These are phyloP conservation scores for Yarrowia sp. DNA, from an alignment of 805 yeast genomes.

Conservation along the genomic window DNA sequence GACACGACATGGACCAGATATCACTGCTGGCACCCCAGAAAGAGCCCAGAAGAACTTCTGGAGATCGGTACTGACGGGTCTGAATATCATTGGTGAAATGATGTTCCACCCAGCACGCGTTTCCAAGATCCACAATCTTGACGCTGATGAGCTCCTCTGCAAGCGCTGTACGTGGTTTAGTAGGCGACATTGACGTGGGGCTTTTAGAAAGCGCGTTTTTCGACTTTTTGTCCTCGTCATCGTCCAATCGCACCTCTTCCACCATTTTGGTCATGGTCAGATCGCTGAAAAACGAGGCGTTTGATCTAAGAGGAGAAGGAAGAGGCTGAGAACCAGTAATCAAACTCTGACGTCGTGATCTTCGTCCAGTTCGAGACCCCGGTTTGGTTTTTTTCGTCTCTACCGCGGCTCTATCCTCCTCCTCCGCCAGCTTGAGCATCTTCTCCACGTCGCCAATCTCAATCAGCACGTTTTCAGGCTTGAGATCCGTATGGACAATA, in stretches of 20 bases:
- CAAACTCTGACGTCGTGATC: constrained; percentile 62
- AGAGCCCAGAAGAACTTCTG: constrained; percentile 77
- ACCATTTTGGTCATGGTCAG: constrained; percentile 27
- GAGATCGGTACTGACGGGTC: constrained; percentile 89
- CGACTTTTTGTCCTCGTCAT: not conserved
- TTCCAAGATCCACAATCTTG: constrained; percentile 91
- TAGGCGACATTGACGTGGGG: constrained; percentile 30
- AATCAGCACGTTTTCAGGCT: constrained; percentile 73
- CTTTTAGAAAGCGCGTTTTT: constrained; percentile 8
- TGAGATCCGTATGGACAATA: constrained; percentile 69
- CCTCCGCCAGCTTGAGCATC: constrained; percentile 68
- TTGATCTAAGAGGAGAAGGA: constrained; percentile 78
- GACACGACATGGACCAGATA: constrained; percentile 93
- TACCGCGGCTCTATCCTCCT: constrained; percentile 49
- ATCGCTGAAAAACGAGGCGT: constrained; percentile 30
- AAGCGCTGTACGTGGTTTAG: constrained; percentile 30
- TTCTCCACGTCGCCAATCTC: constrained; percentile 82
- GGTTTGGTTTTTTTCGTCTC: constrained; percentile 36
- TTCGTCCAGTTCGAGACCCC: constrained; percentile 27
- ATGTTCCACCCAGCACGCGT: constrained; percentile 76
- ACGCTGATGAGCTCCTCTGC: constrained; percentile 61
- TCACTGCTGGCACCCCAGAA: constrained; percentile 96
- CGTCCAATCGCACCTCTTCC: constrained; percentile 11
- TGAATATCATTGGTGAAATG: constrained; percentile 89
- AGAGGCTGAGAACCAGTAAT: constrained; percentile 91